Evolutionary conservation across 2,329 filamentous ascomycete genomes (phyloP), one percentile per base, ranked within the genome.

Genomic region (Aureobasidium subglaciale): DNA sequence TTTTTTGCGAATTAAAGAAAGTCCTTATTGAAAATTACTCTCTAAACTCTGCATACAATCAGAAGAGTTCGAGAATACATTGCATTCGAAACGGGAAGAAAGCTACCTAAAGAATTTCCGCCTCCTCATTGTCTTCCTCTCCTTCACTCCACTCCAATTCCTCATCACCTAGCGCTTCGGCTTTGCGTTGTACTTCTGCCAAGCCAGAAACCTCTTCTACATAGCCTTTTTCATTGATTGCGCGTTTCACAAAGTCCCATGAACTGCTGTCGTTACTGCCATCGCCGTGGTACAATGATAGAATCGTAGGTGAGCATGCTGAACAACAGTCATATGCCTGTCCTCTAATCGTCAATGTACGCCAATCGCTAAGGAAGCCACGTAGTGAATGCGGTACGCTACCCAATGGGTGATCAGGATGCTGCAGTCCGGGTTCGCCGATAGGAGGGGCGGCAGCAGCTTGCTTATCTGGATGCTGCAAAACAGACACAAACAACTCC

Each of bases 401-500:
- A 20, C 83, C 80, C 7, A 86, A 74, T 0, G 91, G 90, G 67
- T 70, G 68, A 11, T 24, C n/a, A n/a, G 35, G 68, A n/a, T 54
- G 50, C 50, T 50, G 46, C 10, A 34, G 11, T 18, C 20, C 9
- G 7, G 46, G 32, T 4, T 37, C 24, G n/a, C 8, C 38, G 3
- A 50, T 10, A 13, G 59, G 56, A n/a, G 68, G 64, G 1, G 69
- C 69, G 9, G 68, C 70, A 1, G 73, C 73, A 24, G 68, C 70
- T 5, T 68, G 69, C 57, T 68, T 68, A 8, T 71, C 67, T 1
- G 71, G 73, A 60, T 78, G 92, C 67, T 99, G 93, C 9, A 96
- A 76, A 32, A 96, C 74, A 57, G 88, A 95, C 9, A 91, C 85
- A 25, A 99, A 79, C 5, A 97, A 78, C 70, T 99, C 93, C 45